Conservation (phyloP, 441 rosid genomes). For the Sinapis alba region DNA sequence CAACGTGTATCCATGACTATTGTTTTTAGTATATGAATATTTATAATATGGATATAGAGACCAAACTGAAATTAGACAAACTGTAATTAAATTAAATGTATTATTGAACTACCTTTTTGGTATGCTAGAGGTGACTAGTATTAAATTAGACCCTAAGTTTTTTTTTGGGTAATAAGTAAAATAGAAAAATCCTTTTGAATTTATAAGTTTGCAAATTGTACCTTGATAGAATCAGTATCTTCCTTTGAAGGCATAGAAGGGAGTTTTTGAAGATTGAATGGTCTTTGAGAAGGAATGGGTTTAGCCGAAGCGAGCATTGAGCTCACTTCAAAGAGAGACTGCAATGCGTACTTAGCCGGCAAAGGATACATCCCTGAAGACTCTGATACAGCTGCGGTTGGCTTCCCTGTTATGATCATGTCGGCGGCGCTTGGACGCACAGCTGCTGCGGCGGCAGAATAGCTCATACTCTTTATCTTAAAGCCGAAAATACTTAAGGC, state of each 20-base stretch:
- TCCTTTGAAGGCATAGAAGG: slow-evolving; percentile 48
- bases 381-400: slow-evolving; percentile 28
- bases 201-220: not conserved
- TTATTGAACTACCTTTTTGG: not conserved
- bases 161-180: not conserved
- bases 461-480: slow-evolving; percentile 40
- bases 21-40: not conserved
- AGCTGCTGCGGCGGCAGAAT: slow-evolving; percentile 53
- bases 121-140: not conserved
- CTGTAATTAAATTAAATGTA: not conserved
- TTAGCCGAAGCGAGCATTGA: slow-evolving; percentile 46
- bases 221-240: slow-evolving; percentile 52
- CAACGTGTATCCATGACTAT: not conserved
- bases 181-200: not conserved
- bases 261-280: slow-evolving; percentile 25
- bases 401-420: slow-evolving; percentile 41
- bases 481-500: slow-evolving; percentile 50
- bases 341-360: slow-evolving; percentile 49
- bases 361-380: slow-evolving; percentile 33
- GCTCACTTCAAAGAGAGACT: slow-evolving; percentile 57
- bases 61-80: not conserved
- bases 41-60: not conserved
- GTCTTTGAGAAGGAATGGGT: slow-evolving; percentile 33
- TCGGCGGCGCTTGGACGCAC: slow-evolving; percentile 37
- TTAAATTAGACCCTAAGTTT: too few relatives aligned